A percentile compares a stretch with the other conserved stretches of the same genome.
Conservation (phyloP, 495 filamentous ascomycete genomes). For the Penicillium argentinense region DNA sequence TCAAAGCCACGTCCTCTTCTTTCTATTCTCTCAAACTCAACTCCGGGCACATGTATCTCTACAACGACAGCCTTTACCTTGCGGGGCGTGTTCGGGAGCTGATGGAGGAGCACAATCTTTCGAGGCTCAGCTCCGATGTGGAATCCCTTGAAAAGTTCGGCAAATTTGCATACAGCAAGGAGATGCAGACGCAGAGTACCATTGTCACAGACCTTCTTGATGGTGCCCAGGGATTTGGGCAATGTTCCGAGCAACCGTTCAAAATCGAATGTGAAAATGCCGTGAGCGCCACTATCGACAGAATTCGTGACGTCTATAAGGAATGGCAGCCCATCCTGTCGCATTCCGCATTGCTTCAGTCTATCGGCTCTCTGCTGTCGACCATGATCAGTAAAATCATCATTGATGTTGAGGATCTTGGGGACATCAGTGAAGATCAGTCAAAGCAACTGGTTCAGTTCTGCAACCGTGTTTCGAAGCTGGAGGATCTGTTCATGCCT, state of each 20-base stretch:
- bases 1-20: slow-evolving; percentile 78
- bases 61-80: slow-evolving; percentile 86
- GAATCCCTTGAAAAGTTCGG: slow-evolving; percentile 74
- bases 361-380: slow-evolving; percentile 79
- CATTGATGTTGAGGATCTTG: slow-evolving; percentile 79
- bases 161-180: slow-evolving; percentile 79
- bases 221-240: slow-evolving; percentile 63
- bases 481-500: slow-evolving; percentile 76
- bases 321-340: slow-evolving; percentile 82
- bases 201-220: slow-evolving; percentile 84
- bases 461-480: slow-evolving; percentile 65
- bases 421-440: slow-evolving; percentile 84
- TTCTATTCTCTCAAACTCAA: slow-evolving; percentile 66
- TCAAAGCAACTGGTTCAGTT: slow-evolving; percentile 74
- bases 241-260: slow-evolving; percentile 61
- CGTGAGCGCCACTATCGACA: slow-evolving; percentile 64
- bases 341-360: slow-evolving; percentile 78
- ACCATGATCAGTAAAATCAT: slow-evolving; percentile 79
- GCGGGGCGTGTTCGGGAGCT: slow-evolving; percentile 68
- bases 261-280: slow-evolving; percentile 68
- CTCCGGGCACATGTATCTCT: slow-evolving; percentile 85
- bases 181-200: slow-evolving; percentile 82
- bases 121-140: slow-evolving; percentile 68
- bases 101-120: slow-evolving; percentile 42
- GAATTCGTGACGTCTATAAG: slow-evolving; percentile 65